Evolutionary conservation across 2,329 filamentous ascomycete genomes (phyloP).

Genomic region (Rugonectria rugulosa): DNA sequence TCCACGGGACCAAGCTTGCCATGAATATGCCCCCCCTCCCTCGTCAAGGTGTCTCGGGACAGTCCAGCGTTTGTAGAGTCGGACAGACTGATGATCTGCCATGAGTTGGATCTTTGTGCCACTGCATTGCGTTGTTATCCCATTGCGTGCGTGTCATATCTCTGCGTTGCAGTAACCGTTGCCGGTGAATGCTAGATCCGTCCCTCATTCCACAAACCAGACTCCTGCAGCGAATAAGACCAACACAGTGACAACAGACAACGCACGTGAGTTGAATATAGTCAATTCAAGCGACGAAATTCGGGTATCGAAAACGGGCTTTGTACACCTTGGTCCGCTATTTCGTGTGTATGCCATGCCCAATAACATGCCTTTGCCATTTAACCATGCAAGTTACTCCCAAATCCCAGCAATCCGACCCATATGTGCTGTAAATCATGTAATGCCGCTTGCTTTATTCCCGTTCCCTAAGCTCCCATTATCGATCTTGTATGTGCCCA

Average conservation of each 20-base stretch:
- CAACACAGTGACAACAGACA: background rate
- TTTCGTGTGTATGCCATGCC: constrained; percentile 17
- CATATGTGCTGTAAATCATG: constrained; percentile 14
- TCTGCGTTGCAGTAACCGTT: background rate
- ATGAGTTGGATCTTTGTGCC: constrained; percentile 9
- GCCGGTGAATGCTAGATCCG: no score
- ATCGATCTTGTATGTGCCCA: background rate
- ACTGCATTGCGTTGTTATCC: background rate
- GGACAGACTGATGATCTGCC: background rate
- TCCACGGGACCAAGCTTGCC: constrained; percentile 13
- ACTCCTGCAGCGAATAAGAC: constrained; percentile 6
- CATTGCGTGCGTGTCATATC: background rate
- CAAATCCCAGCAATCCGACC: constrained; percentile 6
- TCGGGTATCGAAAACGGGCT: constrained; percentile 31
- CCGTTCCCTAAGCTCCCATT: background rate
- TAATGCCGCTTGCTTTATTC: constrained; percentile 1
- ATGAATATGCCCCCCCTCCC: background rate
- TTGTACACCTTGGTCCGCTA: constrained; percentile 10
- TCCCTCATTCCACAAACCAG: background rate
- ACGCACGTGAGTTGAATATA: constrained; percentile 8
- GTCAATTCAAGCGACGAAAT: constrained; percentile 21
- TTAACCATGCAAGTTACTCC: constrained; percentile 11
- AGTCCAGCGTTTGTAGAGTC: no score
- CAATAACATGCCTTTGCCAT: constrained; percentile 15
- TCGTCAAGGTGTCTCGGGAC: background rate